phyloP scores from a whole-genome alignment of 805 yeast genomes.

The Schwanniomyces pseudopolymorphus region DNA sequence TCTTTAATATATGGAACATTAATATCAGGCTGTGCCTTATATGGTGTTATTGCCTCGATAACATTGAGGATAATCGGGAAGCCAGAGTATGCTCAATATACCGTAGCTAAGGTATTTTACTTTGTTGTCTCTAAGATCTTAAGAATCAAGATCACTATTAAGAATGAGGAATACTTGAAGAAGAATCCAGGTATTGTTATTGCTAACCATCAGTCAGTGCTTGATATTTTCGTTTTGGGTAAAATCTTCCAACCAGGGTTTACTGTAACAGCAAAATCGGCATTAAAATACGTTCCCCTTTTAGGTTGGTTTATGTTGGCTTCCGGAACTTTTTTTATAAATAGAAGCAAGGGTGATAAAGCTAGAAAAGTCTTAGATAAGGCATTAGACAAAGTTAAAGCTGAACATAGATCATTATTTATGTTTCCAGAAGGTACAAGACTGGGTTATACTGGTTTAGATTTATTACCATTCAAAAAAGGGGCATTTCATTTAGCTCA shows the following conservation, averaged over 20 bases:
- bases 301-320: conserved; percentile 96
- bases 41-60: conserved; percentile 78
- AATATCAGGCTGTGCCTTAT: conserved; percentile 60
- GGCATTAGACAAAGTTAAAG: conserved; percentile 64
- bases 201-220: conserved; percentile 87
- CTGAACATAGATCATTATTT: conserved; percentile 70
- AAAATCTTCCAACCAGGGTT: conserved; percentile 82
- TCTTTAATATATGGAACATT: conserved; percentile 53
- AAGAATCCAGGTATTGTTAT: conserved; percentile 74
- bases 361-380: conserved; percentile 72
- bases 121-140: conserved; percentile 55
- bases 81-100: conserved; percentile 80
- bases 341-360: conserved; percentile 72
- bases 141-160: conserved; percentile 70
- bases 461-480: conserved; percentile 84
- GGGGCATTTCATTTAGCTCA: conserved; percentile 98
- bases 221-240: conserved; percentile 83
- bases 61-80: conserved; percentile 67
- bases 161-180: conserved; percentile 58
- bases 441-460: conserved; percentile 68
- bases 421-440: conserved; percentile 98
- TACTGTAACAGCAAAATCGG: conserved; percentile 89
- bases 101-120: conserved; percentile 84
- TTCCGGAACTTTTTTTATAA: conserved; percentile 88
- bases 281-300: conserved; percentile 80